Conservation (phyloP, 208 protist genomes). For the Crithidia acanthocephali region DNA sequence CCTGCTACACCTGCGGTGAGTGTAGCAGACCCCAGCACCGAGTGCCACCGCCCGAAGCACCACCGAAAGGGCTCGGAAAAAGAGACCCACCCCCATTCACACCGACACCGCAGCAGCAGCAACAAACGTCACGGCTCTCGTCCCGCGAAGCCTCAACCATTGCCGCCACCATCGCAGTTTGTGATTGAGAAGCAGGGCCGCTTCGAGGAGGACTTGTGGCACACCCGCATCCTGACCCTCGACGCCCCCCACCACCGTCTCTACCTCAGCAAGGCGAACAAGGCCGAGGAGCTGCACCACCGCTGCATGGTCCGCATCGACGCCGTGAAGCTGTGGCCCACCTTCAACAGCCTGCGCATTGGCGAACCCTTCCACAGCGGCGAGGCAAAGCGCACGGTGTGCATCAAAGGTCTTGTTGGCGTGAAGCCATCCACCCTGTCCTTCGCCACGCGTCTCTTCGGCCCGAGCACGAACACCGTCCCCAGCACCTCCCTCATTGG, state of each 20-base stretch:
- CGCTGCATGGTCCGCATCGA: constrained; percentile 30
- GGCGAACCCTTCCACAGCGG: constrained; percentile 6
- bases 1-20: too few relatives aligned
- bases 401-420: constrained; percentile 24
- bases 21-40: background rate
- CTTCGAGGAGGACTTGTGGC: constrained; percentile 12
- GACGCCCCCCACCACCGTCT: background rate
- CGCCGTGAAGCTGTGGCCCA: constrained; percentile 20
- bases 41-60: background rate
- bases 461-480: background rate
- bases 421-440: background rate
- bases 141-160: background rate
- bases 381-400: constrained; percentile 16
- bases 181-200: constrained; percentile 31
- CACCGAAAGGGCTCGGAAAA: background rate
- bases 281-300: constrained; percentile 8
- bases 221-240: constrained; percentile 26
- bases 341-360: background rate
- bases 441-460: background rate
- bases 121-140: background rate
- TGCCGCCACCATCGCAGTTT: constrained; percentile 16
- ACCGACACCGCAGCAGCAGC: constrained; percentile 7
- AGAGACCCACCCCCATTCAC: background rate
- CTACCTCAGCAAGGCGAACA: constrained; percentile 22
- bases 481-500: background rate